phyloP scores from a whole-genome alignment of 768 basidiomycete species.

The Podaxis sp. region DNA sequence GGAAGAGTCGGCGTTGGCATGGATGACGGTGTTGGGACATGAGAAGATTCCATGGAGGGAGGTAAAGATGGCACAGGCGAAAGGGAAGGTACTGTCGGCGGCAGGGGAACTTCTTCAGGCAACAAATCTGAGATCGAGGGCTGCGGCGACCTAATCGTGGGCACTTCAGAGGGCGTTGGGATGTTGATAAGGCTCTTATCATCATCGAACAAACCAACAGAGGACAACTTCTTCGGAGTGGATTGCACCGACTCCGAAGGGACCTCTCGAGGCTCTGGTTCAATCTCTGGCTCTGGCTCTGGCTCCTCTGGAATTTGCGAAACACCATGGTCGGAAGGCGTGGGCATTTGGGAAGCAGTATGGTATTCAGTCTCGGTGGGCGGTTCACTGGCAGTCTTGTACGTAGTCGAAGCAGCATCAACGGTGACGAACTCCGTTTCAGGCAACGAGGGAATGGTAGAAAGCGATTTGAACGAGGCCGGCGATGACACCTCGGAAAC shows the following conservation, averaged over 20 bases:
- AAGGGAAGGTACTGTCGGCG: conserved; percentile 20
- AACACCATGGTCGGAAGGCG: conserved; percentile 5
- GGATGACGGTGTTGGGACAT: conserved; percentile 34
- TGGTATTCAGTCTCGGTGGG: conserved; percentile 41
- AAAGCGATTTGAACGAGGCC: conserved; percentile 31
- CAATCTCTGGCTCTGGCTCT: conserved; percentile 3
- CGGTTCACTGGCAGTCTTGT: conserved; percentile 34
- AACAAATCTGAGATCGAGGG: conserved; percentile 26
- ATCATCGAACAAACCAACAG: conserved; percentile 5
- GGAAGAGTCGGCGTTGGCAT: conserved; percentile 24
- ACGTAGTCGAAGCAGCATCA: conserved; percentile 30
- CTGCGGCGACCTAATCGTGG: conserved; percentile 31
- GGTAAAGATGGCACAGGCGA: conserved; percentile 22
- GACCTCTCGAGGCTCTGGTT: not conserved
- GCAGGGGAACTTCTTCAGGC: conserved; percentile 29
- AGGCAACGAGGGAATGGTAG: conserved; percentile 29
- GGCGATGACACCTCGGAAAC: conserved; percentile 33
- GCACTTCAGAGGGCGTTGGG: conserved; percentile 25
- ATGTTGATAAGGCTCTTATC: conserved; percentile 21
- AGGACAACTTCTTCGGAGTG: conserved; percentile 12
- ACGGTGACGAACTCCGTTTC: conserved; percentile 45
- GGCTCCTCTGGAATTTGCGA: conserved; percentile 20
- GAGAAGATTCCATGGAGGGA: conserved; percentile 37
- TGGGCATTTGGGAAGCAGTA: conserved; percentile 40
- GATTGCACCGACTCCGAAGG: conserved; percentile 1